Conservation (phyloP, 1,139 yeast genomes). For the Pichia sp. region DNA sequence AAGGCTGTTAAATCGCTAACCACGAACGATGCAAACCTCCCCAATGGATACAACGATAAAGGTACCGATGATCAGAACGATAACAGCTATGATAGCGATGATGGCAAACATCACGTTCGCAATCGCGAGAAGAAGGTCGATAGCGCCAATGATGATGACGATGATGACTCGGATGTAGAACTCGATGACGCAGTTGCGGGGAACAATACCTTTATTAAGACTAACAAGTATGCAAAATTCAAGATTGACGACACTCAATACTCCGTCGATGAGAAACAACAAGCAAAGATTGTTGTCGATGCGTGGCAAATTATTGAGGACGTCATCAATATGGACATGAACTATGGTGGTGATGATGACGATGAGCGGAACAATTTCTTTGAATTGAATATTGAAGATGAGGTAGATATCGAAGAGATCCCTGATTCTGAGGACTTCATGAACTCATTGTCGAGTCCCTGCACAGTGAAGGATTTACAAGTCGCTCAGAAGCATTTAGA, state of each 20-base stretch:
- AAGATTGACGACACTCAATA: slow-evolving; percentile 2
- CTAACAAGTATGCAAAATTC: not conserved
- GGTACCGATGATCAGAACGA: no score
- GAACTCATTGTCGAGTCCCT: slow-evolving; percentile 44
- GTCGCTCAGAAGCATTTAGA: slow-evolving; percentile 62
- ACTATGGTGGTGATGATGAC: not conserved
- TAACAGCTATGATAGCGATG: not conserved
- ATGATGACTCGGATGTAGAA: not conserved
- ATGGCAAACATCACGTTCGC: not conserved
- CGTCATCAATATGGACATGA: slow-evolving; percentile 8
- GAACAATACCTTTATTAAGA: no score
- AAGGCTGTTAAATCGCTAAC: slow-evolving; percentile 9
- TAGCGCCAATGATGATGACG: not conserved
- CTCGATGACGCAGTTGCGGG: slow-evolving; percentile 1
- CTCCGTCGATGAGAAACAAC: slow-evolving; percentile 12
- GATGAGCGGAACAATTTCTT: slow-evolving; percentile 3
- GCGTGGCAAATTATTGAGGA: slow-evolving; percentile 14
- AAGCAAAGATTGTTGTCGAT: slow-evolving; percentile 11
- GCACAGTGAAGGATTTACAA: slow-evolving; percentile 53
- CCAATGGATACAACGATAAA: not conserved
- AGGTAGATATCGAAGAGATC: slow-evolving; percentile 8
- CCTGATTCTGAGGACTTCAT: slow-evolving; percentile 17
- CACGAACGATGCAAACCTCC: not conserved
- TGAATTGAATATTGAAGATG: slow-evolving; percentile 3
- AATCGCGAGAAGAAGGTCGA: not conserved